Conservation (phyloP, 2,329 filamentous ascomycete genomes). For the Botryotinia convoluta region DNA sequence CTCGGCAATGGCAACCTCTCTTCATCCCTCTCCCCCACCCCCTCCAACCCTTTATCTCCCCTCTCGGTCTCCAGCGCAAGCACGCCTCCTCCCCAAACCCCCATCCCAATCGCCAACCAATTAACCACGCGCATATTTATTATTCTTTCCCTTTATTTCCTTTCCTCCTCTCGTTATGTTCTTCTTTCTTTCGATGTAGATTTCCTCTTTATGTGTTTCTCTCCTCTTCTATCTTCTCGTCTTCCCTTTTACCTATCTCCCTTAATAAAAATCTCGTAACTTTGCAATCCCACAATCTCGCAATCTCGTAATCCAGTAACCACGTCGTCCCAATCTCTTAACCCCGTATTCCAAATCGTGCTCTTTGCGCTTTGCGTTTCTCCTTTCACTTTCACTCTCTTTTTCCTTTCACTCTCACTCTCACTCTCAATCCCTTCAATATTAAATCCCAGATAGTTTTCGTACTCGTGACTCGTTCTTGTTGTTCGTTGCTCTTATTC, state of each 20-base stretch:
- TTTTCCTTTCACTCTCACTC: background rate
- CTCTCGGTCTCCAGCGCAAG: background rate
- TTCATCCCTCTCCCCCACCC: slow-evolving; percentile 18
- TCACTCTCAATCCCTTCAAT: background rate
- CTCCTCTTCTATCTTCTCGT: no score
- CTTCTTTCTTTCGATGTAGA: background rate
- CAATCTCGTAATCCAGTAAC: background rate
- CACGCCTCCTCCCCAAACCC: background rate
- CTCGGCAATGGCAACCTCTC: slow-evolving; percentile 47
- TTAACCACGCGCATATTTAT: background rate
- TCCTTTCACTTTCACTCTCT: no score
- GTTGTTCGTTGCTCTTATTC: background rate
- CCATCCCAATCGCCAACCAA: background rate
- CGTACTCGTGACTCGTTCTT: background rate
- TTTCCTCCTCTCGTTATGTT: background rate
- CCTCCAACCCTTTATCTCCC: background rate
- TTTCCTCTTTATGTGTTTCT: background rate
- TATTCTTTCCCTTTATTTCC: background rate
- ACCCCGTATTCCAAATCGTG: background rate
- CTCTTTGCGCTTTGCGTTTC: background rate
- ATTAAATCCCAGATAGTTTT: background rate
- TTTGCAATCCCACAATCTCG: no score
- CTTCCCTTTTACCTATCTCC: background rate
- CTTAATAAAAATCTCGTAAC: background rate
- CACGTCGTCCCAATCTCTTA: background rate